Evolutionary conservation across 1,139 yeast species (phyloP), one percentile per base, ranked within the genome.

Genomic region (Kazachstania sp.): DNA sequence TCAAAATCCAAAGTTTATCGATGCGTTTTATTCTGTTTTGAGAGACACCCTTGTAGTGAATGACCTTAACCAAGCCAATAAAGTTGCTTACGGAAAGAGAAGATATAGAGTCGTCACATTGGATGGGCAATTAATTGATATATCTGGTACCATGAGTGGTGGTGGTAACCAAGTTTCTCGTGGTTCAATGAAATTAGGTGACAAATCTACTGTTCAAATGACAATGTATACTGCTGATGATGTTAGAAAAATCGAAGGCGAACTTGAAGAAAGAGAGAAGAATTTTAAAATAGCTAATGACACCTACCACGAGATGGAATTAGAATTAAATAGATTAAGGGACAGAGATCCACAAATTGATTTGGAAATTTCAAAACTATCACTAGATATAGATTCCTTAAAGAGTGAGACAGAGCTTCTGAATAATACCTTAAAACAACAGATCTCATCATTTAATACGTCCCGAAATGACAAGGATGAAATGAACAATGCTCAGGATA

Each of bases 61-160:
- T 1, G 79, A 85, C 59, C 72, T 90, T 51, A 76, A 74, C 38
- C 90, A 85, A 58, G 99, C 98, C 0, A 83, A 87, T 54, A 70
- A 76, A 39, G 95, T 92, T 37, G 97, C 98, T 0, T 92, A 84
- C 69, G 95, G 97, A 1, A 63, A 66, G n/a, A 78, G 74, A 52
- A 71, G 95, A 52, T 86, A 80, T 74, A 77, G 95, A 59, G 97
- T 90, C 12, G 98, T 94, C 0, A 87, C 98, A 0, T 67, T 88
- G 15, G 95, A 86, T 65, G 99, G 99, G 30, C 85, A 87, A 57
- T 72, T 92, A 32, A 92, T 94, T 49, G 97, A 90, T 60, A 80
- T 84, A n/a, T 85, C 95, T 2, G 99, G 99, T 66, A 86, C 97
- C 1, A 83, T 94, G 84, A 81, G 95, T 45, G 99, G 99, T 59